Base-by-base conservation (phyloP, 805 yeast genomes). In the Nakazawaea laoshanensis region DNA sequence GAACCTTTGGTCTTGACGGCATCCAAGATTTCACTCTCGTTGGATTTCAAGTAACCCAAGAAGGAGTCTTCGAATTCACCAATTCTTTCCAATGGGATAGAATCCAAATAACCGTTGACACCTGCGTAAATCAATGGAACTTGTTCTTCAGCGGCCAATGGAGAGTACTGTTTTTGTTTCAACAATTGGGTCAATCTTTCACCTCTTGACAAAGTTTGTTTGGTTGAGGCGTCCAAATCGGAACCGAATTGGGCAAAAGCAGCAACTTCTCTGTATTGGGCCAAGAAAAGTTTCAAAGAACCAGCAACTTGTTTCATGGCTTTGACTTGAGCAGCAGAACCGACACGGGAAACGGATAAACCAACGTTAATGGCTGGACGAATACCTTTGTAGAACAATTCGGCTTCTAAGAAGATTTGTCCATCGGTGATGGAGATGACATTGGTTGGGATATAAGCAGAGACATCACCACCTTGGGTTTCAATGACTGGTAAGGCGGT, bases 181-280 rank as follows among this genome's bases (percentile, higher is more conserved):
- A 92, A 80, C 67, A 92, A 74, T 75, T 88, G 97, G 55, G 98
- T 92, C 62, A 92, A 83, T 77, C 99, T 89, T 82, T 92, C 98
- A 87, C 99, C 99, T 83, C 99, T 88, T 57, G 74, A 72, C 66
- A 92, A 80, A 59, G 98, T 92, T 75, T 87, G 96, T 77, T 89
- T 92, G 69, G 99, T 92, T 42, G 96, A 87, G 54, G 99, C 97
- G 70, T 92, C 99, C 67, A 92, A 79, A 72, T 92, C 99, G 53
- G 99, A 92, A 81, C 99, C 99, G 78, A 92, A 92, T 78, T 92
- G 99, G 57, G 99, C 98, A 69, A 92, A 92, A 58, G 99, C 98
- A 64, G 98, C 98, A 57, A 92, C 98, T 81, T 92, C 99, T 86
- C 99, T 88, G 84, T 92, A 92, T 77, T 92, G 99, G 57, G 99